Percentiles rank a stretch among this genome's conserved stretches.
These are phyloP conservation scores for Ceratocystis eucalypticola DNA, from an alignment of 2,329 filamentous ascomycete genomes.

Conservation along the genomic window DNA sequence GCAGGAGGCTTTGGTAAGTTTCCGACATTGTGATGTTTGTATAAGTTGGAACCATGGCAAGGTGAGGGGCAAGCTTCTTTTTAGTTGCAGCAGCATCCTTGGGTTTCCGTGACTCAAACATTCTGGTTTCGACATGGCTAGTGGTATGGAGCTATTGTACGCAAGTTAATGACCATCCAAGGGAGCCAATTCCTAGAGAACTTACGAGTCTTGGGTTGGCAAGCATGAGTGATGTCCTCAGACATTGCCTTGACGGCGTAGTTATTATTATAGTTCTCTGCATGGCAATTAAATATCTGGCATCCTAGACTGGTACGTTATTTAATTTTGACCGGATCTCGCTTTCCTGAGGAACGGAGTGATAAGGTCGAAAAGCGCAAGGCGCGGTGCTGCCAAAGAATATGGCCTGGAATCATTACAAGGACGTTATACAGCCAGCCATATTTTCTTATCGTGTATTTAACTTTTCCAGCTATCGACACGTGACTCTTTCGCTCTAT, in stretches of 20 bases:
- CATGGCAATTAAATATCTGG: neutral
- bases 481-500: neutral
- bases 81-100: neutral
- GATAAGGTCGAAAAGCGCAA: neutral
- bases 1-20: neutral
- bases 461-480: constrained; percentile 1
- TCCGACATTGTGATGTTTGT: neutral
- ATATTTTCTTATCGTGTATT: neutral
- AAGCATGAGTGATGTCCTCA: neutral
- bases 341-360: neutral
- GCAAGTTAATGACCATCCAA: neutral
- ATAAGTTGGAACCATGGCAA: neutral
- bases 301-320: neutral
- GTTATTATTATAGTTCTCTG: constrained; percentile 1
- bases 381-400: neutral
- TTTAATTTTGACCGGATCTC: no score
- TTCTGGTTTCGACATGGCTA: neutral
- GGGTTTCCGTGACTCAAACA: no score
- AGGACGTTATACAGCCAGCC: neutral
- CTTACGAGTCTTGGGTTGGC: neutral
- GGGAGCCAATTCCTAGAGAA: neutral
- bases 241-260: constrained; percentile 12
- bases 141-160: neutral
- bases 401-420: neutral
- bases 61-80: neutral